These are phyloP conservation scores for Penicillium sp. DNA, from an alignment of 2,329 filamentous ascomycete species.

Conservation along the genomic window DNA sequence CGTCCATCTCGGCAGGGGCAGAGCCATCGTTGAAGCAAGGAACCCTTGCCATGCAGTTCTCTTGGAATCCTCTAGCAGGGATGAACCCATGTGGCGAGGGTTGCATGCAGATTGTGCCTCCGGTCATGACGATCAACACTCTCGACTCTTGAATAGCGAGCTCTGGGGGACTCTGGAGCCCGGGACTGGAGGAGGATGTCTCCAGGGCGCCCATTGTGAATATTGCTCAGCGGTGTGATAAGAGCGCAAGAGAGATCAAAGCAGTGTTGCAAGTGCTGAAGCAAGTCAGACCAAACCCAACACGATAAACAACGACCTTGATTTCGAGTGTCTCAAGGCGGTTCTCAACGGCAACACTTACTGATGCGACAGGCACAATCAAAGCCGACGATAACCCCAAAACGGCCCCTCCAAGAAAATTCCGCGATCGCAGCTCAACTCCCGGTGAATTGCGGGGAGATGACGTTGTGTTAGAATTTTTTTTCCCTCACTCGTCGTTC, in stretches of 20 bases:
- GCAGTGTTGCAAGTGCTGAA: not conserved
- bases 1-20: conserved; percentile 60
- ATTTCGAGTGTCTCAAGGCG: not conserved
- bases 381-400: conserved; percentile 8
- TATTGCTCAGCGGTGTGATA: not conserved
- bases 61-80: conserved; percentile 79
- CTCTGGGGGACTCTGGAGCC: conserved; percentile 29
- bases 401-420: conserved; percentile 14
- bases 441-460: conserved; percentile 19
- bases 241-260: conserved; percentile 1
- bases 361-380: not conserved
- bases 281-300: not conserved
- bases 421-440: conserved; percentile 12
- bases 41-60: conserved; percentile 79
- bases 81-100: conserved; percentile 79
- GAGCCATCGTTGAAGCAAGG: conserved; percentile 85
- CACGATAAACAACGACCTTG: not conserved
- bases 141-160: conserved; percentile 69
- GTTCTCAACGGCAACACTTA: not conserved
- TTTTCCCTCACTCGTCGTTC: not conserved
- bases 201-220: conserved; percentile 32
- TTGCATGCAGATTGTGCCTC: conserved; percentile 84
- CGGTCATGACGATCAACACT: conserved; percentile 89
- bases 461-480: conserved; percentile 24
- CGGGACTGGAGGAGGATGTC: conserved; percentile 32